Conservation (phyloP, 495 filamentous ascomycete species). For the Xylaria acuta region DNA sequence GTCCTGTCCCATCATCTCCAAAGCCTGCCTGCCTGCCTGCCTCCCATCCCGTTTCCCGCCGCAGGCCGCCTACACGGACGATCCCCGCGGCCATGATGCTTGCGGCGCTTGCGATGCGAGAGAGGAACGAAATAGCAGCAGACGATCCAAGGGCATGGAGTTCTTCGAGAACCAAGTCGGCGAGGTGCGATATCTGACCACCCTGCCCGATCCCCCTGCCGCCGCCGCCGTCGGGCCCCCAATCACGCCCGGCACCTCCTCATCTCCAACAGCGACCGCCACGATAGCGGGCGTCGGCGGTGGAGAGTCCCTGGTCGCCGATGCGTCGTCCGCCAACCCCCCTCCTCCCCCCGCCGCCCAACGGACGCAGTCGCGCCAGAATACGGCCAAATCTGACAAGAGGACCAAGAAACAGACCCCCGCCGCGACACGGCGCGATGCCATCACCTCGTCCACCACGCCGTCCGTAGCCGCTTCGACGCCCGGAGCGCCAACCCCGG, state of each 20-base stretch:
- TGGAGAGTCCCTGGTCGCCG: neutral
- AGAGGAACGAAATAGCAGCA: slow-evolving; percentile 17
- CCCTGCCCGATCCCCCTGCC: slow-evolving; percentile 28
- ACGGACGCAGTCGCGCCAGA: slow-evolving; percentile 18
- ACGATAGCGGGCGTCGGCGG: neutral
- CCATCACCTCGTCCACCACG: neutral
- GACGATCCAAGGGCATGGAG: slow-evolving; percentile 48
- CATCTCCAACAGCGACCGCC: slow-evolving; percentile 12
- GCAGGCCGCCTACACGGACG: slow-evolving; percentile 8
- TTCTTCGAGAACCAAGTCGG: slow-evolving; percentile 61
- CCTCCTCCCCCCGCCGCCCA: slow-evolving; percentile 1
- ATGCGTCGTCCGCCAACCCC: neutral
- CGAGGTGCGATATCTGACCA: slow-evolving; percentile 59
- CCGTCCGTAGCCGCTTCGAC: slow-evolving; percentile 18
- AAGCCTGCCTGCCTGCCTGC: neutral
- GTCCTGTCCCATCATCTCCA: neutral
- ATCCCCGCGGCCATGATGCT: slow-evolving; percentile 20
- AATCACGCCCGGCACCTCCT: slow-evolving; percentile 1
- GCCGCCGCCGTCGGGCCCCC: slow-evolving; percentile 12
- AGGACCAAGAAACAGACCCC: slow-evolving; percentile 14
- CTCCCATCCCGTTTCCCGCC: neutral
- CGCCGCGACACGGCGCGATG: slow-evolving; percentile 10
- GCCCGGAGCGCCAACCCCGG: slow-evolving; percentile 7
- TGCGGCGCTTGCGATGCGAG: slow-evolving; percentile 17
- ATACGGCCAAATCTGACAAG: slow-evolving; percentile 5